Conservation (phyloP, 768 basidiomycete species). For the Chiua virens region DNA sequence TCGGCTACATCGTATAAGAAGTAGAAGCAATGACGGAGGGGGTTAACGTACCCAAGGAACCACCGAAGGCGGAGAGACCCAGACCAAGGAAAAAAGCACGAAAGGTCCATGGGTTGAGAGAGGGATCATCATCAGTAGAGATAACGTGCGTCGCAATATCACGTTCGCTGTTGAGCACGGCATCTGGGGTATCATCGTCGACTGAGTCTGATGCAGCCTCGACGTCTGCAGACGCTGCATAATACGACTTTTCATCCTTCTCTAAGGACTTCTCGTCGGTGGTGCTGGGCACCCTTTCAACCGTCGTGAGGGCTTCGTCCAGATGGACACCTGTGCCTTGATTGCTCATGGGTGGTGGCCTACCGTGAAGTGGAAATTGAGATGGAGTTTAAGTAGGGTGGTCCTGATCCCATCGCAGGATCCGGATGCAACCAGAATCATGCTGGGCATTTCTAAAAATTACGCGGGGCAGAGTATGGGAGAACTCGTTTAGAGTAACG, state of each 20-base stretch:
- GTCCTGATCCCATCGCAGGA: neutral
- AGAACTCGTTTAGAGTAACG: neutral
- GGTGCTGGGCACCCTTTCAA: neutral
- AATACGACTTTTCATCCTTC: conserved; percentile 13
- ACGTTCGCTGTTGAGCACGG: conserved; percentile 40
- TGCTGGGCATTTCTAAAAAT: neutral
- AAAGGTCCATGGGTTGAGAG: conserved; percentile 36
- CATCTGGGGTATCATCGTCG: conserved; percentile 7
- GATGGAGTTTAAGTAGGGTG: conserved; percentile 1
- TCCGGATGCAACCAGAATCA: too few relatives aligned
- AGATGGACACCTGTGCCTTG: neutral
- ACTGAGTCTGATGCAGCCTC: conserved; percentile 21
- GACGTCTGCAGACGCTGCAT: conserved; percentile 30
- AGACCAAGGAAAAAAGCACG: conserved; percentile 54
- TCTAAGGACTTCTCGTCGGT: conserved; percentile 11
- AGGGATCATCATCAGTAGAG: conserved; percentile 33
- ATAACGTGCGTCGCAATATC: conserved; percentile 50
- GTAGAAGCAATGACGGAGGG: neutral
- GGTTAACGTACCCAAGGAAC: conserved; percentile 42
- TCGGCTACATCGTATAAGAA: conserved; percentile 37
- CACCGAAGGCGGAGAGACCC: conserved; percentile 51
- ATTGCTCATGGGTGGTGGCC: conserved; percentile 5
- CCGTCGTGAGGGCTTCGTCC: neutral
- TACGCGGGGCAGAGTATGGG: neutral
- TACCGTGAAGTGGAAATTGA: neutral